Conservation (phyloP, 176 grass and related monocot species). For the Alopecurus myosuroides region DNA sequence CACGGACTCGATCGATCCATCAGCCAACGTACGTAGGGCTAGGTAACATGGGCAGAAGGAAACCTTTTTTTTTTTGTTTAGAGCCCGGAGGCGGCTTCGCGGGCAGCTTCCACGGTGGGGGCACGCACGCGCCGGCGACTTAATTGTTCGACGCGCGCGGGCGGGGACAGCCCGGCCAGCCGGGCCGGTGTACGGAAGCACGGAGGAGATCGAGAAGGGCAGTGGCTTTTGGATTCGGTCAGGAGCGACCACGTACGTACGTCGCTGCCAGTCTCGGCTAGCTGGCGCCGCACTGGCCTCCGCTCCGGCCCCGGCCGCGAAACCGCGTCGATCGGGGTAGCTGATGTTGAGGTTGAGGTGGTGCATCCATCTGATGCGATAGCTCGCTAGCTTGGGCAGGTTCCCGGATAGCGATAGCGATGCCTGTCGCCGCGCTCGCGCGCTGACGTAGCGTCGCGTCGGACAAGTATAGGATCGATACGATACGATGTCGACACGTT, state of each 20-base stretch:
- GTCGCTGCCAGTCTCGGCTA: constrained; percentile 22
- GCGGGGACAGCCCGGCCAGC: background rate
- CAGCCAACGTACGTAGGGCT: background rate
- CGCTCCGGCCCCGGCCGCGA: constrained; percentile 28
- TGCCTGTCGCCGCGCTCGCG: too few species aligned
- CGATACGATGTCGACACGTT: too few species aligned
- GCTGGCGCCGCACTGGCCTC: constrained; percentile 77
- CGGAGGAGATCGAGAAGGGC: background rate
- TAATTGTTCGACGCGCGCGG: background rate
- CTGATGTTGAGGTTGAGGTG: background rate
- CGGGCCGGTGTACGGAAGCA: too few species aligned
- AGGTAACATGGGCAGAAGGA: background rate
- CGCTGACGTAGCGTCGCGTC: too few species aligned
- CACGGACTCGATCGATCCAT: background rate
- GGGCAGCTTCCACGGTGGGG: constrained; percentile 50
- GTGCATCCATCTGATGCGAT: too few species aligned
- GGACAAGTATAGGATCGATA: too few species aligned
- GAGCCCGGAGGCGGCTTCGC: background rate
- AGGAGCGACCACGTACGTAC: too few species aligned
- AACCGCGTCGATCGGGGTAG: constrained; percentile 40
- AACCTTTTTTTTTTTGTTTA: background rate
- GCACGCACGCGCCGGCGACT: constrained; percentile 3
- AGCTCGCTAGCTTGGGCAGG: too few species aligned
- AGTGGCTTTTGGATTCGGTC: background rate
- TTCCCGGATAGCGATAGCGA: too few species aligned